Evolutionary conservation across 345 rosid species (phyloP).

Genomic region (Populus euphratica): DNA sequence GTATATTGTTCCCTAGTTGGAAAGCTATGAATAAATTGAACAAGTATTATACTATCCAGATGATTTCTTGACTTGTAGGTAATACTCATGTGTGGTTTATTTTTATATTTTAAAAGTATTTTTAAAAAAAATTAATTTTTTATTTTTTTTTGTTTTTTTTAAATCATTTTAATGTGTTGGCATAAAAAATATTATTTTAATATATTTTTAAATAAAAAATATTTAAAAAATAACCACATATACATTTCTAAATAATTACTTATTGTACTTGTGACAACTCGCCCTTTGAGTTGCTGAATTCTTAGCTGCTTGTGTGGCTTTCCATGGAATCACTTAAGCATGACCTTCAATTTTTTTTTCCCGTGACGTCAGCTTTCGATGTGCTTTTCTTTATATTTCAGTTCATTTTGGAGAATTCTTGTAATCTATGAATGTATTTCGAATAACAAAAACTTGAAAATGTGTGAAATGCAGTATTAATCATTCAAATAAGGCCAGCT

Average conservation of each 20-base stretch:
- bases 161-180: too few relatives aligned
- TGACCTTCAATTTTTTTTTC: not conserved
- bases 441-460: not conserved
- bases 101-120: too few relatives aligned
- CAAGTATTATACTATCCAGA: not conserved
- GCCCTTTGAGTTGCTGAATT: not conserved
- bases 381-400: not conserved
- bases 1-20: not conserved
- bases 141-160: too few relatives aligned
- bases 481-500: not conserved
- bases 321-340: not conserved
- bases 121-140: too few relatives aligned
- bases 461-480: not conserved
- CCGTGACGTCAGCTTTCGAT: not conserved
- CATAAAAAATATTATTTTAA: too few relatives aligned
- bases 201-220: too few relatives aligned
- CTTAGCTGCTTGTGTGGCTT: not conserved
- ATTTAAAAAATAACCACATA: too few relatives aligned
- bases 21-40: not conserved
- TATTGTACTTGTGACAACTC: not conserved
- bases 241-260: too few relatives aligned
- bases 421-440: not conserved
- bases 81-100: not conserved
- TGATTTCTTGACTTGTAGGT: not conserved
- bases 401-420: not conserved